Base-by-base conservation (phyloP, 805 yeast genomes). In the Candida verbasci region DNA sequence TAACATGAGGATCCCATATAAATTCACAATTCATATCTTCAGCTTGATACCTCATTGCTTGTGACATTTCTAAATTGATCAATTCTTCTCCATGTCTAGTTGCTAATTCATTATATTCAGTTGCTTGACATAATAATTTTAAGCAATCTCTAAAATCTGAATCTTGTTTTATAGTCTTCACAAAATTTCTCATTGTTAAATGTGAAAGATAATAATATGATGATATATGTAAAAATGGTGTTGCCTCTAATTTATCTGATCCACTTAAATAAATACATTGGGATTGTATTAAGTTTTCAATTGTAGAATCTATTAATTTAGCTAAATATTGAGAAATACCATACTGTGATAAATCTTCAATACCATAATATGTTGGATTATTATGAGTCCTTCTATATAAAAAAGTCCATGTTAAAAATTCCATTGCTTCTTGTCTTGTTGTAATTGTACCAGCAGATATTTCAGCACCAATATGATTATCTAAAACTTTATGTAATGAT, bases 161-260 rank as follows among this genome's bases (percentile, higher is more conserved):
- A 9, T 54, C 79, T 6, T 62, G 62, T 23, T 56, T 55, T 12
- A 85, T 70, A 36, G 75, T 74, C 11, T 62, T 64, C 39, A 86
- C 60, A 36, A 91, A 65, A 39, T 72, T 76, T 40, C 96, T 70
- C 43, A 93, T 76, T 0, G 97, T 89, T 56, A 78, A 78, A 59
- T 93, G 97, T 1, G 96, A 87, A 49, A 93, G 70, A 64, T 93
- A 93, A 60, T 93, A 93, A 61, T 84, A 93, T 2, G 97, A 87
- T 1, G 96, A 75, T 27, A 93, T 86, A 43, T 79, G 76, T 60
- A 93, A 70, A 55, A 79, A 88, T 14, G 95, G 86, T 0, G 97
- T 88, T 6, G 96, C 73, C 23, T 80, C 49, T 17, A 65, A 59
- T 34, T 66, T 70, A 31, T 72, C 72, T 25, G 68, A 70, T 1